Conservation (phyloP, 1,139 yeast genomes). For the Protomyces gravidus region DNA sequence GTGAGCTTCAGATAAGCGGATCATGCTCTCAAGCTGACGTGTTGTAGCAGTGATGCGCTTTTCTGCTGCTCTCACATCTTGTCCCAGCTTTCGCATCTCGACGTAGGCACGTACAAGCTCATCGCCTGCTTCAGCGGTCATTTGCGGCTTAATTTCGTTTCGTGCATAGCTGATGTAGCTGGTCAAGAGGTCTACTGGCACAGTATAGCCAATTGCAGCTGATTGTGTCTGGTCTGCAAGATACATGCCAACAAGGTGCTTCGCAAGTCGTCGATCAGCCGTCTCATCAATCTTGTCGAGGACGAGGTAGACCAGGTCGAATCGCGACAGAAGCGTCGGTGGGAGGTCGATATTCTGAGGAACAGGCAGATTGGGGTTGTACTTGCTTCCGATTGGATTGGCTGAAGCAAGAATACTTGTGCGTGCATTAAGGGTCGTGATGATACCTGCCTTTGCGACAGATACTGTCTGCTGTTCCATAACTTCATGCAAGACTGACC, state of each 20-base stretch:
- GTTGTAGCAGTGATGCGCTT: conserved; percentile 96
- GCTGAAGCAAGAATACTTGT: conserved; percentile 95
- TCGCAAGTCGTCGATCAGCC: conserved; percentile 78
- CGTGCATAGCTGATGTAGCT: conserved; percentile 88
- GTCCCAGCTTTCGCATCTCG: conserved; percentile 90
- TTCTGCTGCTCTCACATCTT: conserved; percentile 79
- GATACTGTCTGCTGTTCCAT: conserved; percentile 99
- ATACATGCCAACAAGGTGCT: conserved; percentile 86
- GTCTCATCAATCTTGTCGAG: conserved; percentile 87
- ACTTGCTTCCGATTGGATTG: conserved; percentile 93
- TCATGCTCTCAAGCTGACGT: conserved; percentile 93
- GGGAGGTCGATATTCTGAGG: conserved; percentile 93
- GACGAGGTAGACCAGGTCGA: conserved; percentile 86
- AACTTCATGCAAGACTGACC: conserved; percentile 95
- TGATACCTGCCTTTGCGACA: conserved; percentile 96
- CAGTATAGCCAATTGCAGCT: conserved; percentile 59
- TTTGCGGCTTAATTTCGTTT: conserved; percentile 69
- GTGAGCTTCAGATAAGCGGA: conserved; percentile 90
- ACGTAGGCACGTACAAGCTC: conserved; percentile 89
- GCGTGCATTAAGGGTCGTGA: conserved; percentile 92
- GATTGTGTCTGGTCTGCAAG: conserved; percentile 79
- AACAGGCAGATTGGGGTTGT: conserved; percentile 88
- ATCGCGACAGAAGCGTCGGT: conserved; percentile 89
- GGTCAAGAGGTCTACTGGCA: conserved; percentile 84
- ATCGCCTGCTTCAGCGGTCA: conserved; percentile 73